These are phyloP conservation scores for Coemansia nantahalensis DNA, from an alignment of 192 early-diverging fungal genomes.

Conservation along the genomic window DNA sequence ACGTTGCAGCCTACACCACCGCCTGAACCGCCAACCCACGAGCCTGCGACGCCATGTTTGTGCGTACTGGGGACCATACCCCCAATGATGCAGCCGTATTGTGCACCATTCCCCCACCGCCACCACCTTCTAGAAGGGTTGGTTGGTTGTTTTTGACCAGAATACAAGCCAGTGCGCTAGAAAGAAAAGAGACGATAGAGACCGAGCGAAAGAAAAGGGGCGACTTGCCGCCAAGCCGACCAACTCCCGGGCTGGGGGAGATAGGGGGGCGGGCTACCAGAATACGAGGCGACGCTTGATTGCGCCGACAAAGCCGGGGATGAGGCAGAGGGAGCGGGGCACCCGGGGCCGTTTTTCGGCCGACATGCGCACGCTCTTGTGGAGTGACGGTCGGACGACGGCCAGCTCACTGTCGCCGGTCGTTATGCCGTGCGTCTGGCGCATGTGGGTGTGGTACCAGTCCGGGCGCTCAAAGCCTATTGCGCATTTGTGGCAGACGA, in stretches of 20 bases:
- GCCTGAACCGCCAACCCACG: too few species aligned
- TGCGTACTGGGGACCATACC: too few species aligned
- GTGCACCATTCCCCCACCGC: too few species aligned
- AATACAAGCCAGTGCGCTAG: too few species aligned
- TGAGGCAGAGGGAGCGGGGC: conserved; percentile 12
- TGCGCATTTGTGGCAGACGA: conserved; percentile 31
- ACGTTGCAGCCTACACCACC: too few species aligned
- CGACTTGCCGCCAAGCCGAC: too few species aligned
- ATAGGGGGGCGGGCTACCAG: conserved; percentile 7
- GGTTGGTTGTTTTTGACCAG: too few species aligned
- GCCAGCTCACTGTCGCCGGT: conserved; percentile 8
- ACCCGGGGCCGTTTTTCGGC: conserved; percentile 5
- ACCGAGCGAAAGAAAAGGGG: neutral
- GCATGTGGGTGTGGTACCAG: conserved; percentile 47
- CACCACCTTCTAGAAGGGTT: too few species aligned
- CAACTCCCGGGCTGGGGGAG: neutral
- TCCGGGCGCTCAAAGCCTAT: conserved; percentile 46
- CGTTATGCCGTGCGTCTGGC: conserved; percentile 23
- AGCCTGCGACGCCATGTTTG: too few species aligned
- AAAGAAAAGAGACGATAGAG: too few species aligned
- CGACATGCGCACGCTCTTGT: neutral
- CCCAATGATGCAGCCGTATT: too few species aligned
- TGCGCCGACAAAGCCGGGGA: conserved; percentile 25
- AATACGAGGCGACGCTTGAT: conserved; percentile 25
- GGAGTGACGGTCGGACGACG: neutral